Base-by-base conservation (phyloP, 495 filamentous ascomycete species). In the Neurospora sublineolata region DNA sequence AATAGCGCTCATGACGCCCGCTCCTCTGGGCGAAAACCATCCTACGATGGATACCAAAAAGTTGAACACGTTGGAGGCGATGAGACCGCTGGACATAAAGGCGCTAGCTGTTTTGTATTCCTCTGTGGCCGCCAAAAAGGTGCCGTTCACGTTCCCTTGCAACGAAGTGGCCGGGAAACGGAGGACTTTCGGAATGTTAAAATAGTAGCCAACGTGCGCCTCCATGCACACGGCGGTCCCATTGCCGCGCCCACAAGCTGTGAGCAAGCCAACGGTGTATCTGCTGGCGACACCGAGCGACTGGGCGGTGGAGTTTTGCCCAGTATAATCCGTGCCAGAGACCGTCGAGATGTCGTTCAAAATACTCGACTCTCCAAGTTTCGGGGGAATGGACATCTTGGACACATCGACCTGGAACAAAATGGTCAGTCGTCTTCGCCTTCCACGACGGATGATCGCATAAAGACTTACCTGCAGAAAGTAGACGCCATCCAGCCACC, bases 211-310 rank as follows among this genome's bases (percentile, higher is more conserved):
- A 69, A 81, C 41, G 20, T 68, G 42, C 3, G 80, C 75, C 11
- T 70, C 11, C 16, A 72, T 60, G 78, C 82, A 84, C 5, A 72
- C 68, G 14, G 75, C 37, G 41, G 69, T 60, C 8, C 73, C 74
- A 23, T 75, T 72, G 64, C 73, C 58, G n/a, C 73, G 72, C 14
- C 72, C 75, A 71, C 82, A 83, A 8, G 77, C 69, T 10, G 82
- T 79, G 46, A 83, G 71, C 11, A 83, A 75, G 33, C 74, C 74
- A 64, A 82, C 70, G 40, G 75, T 78, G 72, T 79, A 81, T 27
- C 58, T 74, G n/a, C 70, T 37, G 6, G 80, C 73, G 68, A 80
- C 72, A 11, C 77, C 77, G n/a, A 83, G 73, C 7, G 73, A 75
- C 3, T 75, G 23, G 36, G 80, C 73, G 37, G 76, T 82, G 11